Conservation (phyloP, 2,329 filamentous ascomycete species). For the Fusarium robinianum region DNA sequence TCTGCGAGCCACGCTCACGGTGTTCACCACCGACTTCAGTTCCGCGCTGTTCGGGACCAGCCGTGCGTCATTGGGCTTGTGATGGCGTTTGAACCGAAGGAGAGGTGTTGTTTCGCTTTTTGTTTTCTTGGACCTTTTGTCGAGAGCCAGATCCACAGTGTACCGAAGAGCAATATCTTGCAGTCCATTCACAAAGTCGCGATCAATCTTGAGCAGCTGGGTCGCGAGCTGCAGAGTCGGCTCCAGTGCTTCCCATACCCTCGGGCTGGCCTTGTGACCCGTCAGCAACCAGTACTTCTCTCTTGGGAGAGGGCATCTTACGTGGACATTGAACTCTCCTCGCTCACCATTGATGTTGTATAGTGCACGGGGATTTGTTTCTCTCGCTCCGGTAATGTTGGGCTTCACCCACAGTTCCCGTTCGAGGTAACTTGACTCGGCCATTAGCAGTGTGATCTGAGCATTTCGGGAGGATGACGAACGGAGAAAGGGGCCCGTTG, state of each 20-base stretch:
- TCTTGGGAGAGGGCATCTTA: conserved; percentile 11
- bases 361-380: conserved; percentile 4
- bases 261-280: conserved; percentile 26
- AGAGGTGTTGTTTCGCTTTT: too few relatives aligned
- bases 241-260: conserved; percentile 37
- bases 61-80: too few relatives aligned
- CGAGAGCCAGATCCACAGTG: conserved; percentile 5
- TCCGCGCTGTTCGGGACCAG: too few relatives aligned
- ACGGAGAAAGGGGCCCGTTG: conserved; percentile 33
- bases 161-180: conserved; percentile 30
- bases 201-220: conserved; percentile 24
- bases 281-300: background rate
- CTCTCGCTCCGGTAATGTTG: background rate
- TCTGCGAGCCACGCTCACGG: too few relatives aligned
- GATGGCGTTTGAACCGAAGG: too few relatives aligned
- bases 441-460: background rate
- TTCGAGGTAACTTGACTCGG: conserved; percentile 13
- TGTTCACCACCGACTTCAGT: too few relatives aligned
- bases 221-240: conserved; percentile 37
- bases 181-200: conserved; percentile 29
- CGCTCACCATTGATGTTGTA: conserved; percentile 31
- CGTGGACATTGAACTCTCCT: conserved; percentile 33
- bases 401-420: conserved; percentile 21
- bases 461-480: background rate
- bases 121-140: background rate